phyloP scores from a whole-genome alignment of 768 basidiomycete species.

The Chalciporus piperatus region DNA sequence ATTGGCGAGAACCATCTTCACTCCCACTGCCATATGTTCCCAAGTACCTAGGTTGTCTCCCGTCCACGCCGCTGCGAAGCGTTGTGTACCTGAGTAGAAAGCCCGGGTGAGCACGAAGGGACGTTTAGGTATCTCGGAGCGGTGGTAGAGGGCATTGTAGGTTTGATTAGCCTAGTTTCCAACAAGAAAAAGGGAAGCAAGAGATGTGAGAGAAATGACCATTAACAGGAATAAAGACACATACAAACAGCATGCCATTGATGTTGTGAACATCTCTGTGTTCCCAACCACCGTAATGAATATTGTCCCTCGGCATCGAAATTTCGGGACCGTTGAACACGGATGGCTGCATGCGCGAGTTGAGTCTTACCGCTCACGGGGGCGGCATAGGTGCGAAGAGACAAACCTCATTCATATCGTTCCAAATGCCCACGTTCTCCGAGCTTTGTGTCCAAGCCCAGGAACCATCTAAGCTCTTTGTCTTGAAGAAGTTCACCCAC shows the following conservation, averaged over 20 bases:
- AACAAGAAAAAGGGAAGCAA: not conserved
- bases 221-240: conserved; percentile 23
- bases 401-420: conserved; percentile 97
- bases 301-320: conserved; percentile 67
- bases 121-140: conserved; percentile 72
- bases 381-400: not conserved
- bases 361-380: not conserved
- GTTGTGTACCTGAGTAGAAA: conserved; percentile 94
- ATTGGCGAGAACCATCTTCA: conserved; percentile 90
- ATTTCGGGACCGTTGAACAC: conserved; percentile 99
- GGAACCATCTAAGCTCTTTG: conserved; percentile 45
- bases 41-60: conserved; percentile 97
- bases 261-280: conserved; percentile 97
- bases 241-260: conserved; percentile 90
- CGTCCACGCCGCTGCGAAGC: conserved; percentile 98
- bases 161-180: conserved; percentile 73
- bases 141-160: conserved; percentile 69
- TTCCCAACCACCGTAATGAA: conserved; percentile 96
- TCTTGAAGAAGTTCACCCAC: conserved; percentile 86
- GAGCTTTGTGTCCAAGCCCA: conserved; percentile 83
- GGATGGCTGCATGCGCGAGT: conserved; percentile 61
- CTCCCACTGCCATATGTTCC: conserved; percentile 93
- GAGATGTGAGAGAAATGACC: not conserved
- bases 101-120: conserved; percentile 96
- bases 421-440: conserved; percentile 89